Percentiles rank a stretch among this genome's conserved stretches.
Conservation (phyloP, 2,329 filamentous ascomycete species). For the Chrysosporium keratinophilum region DNA sequence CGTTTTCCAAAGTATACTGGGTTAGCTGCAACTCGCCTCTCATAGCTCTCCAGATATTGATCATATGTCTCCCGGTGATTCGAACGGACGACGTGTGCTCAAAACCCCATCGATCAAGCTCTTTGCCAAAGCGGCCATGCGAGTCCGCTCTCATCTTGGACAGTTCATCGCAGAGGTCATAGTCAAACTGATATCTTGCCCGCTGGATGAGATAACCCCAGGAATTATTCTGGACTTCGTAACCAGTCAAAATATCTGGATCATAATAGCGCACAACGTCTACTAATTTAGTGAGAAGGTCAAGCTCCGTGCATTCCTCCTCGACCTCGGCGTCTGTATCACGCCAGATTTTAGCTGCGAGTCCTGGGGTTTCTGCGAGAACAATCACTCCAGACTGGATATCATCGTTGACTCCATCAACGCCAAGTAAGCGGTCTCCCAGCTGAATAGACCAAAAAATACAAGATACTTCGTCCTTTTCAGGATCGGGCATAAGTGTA, state of each 20-base stretch:
- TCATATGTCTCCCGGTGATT: constrained; percentile 88
- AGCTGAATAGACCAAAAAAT: constrained; percentile 85
- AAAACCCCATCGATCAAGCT: constrained; percentile 84
- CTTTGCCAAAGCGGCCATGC: constrained; percentile 73
- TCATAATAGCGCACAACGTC: constrained; percentile 75
- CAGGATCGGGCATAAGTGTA: constrained; percentile 73
- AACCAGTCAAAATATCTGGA: constrained; percentile 87
- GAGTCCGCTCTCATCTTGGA: constrained; percentile 78
- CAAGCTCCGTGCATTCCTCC: constrained; percentile 68
- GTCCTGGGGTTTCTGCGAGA: constrained; percentile 48
- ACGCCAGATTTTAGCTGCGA: constrained; percentile 53
- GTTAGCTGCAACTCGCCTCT: constrained; percentile 79
- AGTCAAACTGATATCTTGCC: constrained; percentile 74
- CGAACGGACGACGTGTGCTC: constrained; percentile 84
- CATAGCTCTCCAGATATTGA: constrained; percentile 97
- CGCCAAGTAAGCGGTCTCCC: constrained; percentile 51
- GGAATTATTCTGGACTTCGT: constrained; percentile 83
- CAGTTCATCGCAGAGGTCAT: constrained; percentile 81
- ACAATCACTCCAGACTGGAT: constrained; percentile 62
- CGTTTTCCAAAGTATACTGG: constrained; percentile 94
- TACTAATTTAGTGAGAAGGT: constrained; percentile 74
- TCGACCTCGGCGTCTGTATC: constrained; percentile 55
- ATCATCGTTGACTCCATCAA: constrained; percentile 39
- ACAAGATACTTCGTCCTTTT: constrained; percentile 76
- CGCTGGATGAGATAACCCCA: constrained; percentile 96